Conservation (phyloP, 768 basidiomycete genomes). For the Stropharia rugosoannulata region DNA sequence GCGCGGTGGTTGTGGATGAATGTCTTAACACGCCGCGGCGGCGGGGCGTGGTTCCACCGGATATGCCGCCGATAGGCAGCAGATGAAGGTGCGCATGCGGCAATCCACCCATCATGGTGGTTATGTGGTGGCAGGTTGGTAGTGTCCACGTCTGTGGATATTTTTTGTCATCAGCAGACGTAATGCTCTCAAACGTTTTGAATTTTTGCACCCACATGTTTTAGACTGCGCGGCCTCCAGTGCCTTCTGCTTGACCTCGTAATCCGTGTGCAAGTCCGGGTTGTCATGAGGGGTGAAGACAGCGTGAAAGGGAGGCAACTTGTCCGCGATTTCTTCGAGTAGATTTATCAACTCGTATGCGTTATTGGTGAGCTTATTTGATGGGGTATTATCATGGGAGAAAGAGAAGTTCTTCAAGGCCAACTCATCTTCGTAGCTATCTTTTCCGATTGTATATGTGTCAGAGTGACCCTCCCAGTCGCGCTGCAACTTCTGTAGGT, state of each 20-base stretch:
- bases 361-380: slow-evolving; percentile 23
- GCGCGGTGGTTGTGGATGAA: slow-evolving; percentile 46
- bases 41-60: slow-evolving; percentile 22
- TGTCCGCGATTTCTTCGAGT: slow-evolving; percentile 36
- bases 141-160: slow-evolving; percentile 28
- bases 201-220: slow-evolving; percentile 28
- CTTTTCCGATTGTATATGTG: slow-evolving; percentile 40
- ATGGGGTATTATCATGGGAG: slow-evolving; percentile 23
- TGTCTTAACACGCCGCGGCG: slow-evolving; percentile 26
- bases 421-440: slow-evolving; percentile 17
- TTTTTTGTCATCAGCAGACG: not conserved
- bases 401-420: slow-evolving; percentile 25
- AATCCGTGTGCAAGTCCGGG: slow-evolving; percentile 38
- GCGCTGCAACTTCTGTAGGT: slow-evolving; percentile 31
- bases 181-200: not conserved
- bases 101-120: slow-evolving; percentile 34
- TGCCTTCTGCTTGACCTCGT: slow-evolving; percentile 31
- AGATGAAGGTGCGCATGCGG: slow-evolving; percentile 35
- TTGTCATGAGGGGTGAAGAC: slow-evolving; percentile 52
- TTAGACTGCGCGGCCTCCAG: slow-evolving; percentile 35
- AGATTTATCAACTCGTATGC: slow-evolving; percentile 36
- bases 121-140: slow-evolving; percentile 28
- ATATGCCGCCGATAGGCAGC: slow-evolving; percentile 28
- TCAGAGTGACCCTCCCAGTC: slow-evolving; percentile 38
- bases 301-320: slow-evolving; percentile 47